Percentiles rank a stretch among this genome's conserved stretches.
phyloP scores from a whole-genome alignment of 2,329 filamentous ascomycete genomes.

The Fusarium foetens region DNA sequence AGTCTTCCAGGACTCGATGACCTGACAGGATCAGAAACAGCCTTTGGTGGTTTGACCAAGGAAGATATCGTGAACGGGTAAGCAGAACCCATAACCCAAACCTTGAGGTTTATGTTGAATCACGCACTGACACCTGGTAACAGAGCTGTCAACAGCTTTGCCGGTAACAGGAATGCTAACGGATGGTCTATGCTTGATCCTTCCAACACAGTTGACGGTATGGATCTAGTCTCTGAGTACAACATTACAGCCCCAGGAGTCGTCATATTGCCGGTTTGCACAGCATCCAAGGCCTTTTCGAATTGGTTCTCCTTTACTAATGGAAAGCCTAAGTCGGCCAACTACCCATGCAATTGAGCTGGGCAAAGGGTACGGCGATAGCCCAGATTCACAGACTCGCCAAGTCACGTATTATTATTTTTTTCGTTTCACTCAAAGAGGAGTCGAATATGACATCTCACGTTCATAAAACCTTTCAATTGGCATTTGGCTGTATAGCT shows the following conservation, averaged over 20 bases:
- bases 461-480: rapidly evolving
- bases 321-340: background rate
- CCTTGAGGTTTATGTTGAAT: background rate
- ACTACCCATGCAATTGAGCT: background rate
- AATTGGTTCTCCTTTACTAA: background rate
- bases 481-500: rapidly evolving
- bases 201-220: background rate
- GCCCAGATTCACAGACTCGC: rapidly evolving
- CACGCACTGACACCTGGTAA: background rate
- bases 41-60: background rate
- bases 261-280: background rate
- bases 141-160: background rate
- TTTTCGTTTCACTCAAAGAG: background rate
- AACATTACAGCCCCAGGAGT: background rate
- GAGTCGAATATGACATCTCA: too few relatives aligned
- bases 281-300: background rate
- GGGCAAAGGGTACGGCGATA: background rate
- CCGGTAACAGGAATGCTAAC: background rate
- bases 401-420: rapidly evolving
- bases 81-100: background rate
- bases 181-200: background rate
- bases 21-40: background rate
- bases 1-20: background rate
- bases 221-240: background rate
- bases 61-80: background rate